These are phyloP conservation scores for Stellera chamaejasme DNA, from an alignment of 345 rosid genomes.

Conservation along the genomic window DNA sequence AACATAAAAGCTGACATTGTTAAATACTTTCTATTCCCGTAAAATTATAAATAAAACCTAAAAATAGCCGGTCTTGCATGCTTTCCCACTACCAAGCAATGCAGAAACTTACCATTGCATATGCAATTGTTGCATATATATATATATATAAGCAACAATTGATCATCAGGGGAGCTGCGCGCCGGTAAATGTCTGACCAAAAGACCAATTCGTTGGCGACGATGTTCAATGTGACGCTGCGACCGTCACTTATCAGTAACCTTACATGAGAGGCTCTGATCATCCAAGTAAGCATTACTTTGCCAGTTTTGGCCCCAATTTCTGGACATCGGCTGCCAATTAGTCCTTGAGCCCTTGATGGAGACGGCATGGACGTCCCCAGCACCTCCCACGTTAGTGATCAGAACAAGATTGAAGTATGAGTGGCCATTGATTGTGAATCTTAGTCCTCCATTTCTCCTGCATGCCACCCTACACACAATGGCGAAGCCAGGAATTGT, in stretches of 20 bases:
- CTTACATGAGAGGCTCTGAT: conserved; percentile 46
- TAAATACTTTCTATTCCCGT: too few species aligned
- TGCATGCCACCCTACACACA: conserved; percentile 49
- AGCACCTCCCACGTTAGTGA: conserved; percentile 56
- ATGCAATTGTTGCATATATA: too few species aligned
- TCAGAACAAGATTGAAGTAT: conserved; percentile 48
- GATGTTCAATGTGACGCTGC: conserved; percentile 27
- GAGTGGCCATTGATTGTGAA: conserved; percentile 52
- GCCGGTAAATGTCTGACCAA: conserved; percentile 46
- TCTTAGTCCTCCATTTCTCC: conserved; percentile 43
- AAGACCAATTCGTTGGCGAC: conserved; percentile 42
- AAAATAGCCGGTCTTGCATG: too few species aligned
- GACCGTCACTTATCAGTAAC: conserved; percentile 41
- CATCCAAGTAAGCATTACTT: conserved; percentile 32
- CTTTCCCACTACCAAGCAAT: too few species aligned
- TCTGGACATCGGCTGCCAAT: conserved; percentile 47
- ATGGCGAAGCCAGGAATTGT: too few species aligned
- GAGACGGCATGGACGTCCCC: conserved; percentile 41
- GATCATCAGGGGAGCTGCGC: conserved; percentile 24
- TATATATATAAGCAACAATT: not conserved
- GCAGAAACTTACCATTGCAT: not conserved
- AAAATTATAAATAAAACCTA: too few species aligned
- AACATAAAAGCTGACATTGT: too few species aligned
- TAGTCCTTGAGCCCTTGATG: conserved; percentile 42
- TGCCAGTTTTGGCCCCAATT: conserved; percentile 73